Base-by-base conservation (phyloP, 768 basidiomycete genomes). In the Boletellus ananiceps region DNA sequence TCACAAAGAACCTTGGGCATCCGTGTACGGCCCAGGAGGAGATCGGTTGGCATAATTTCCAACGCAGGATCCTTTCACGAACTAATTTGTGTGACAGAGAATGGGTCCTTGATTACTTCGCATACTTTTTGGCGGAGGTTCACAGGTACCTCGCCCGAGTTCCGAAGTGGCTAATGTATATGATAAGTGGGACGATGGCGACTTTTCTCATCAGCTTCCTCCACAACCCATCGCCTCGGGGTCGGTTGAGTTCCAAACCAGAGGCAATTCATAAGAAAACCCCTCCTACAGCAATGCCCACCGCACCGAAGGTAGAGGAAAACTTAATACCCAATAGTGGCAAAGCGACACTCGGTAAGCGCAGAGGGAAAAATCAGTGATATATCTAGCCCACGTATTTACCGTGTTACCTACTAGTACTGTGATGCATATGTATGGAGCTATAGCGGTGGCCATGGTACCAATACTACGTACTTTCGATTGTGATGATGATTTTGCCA, bases 21-120 rank as follows among this genome's bases (percentile, higher is more conserved):
- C 82, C 11, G 60, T 71, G 31, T 94, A 79, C 56, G 79, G 80
- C 8, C 92, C 92, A 8, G 90, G 89, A 34, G 91, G 92, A 35
- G 74, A 74, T 47, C 76, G 83, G 91, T 88, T 60, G 25, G 73
- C 40, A 43, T 35, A 25, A 27, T 7, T 40, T 34, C 15, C 7
- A 14, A 18, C 2, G 4, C 2, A 29, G 21, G 3, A 19, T 9
- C 29, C n/a, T 44, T 44, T 27, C 25, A 21, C 5, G 8, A 34
- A 39, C 60, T 65, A 8, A 66, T 25, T 21, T 37, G 5, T 16
- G 15, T 23, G 14, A 21, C 43, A 91, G 88, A 47, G 89, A 89
- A 72, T 82, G 71, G 63, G 57, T 88, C 23, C 68, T 90, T 70
- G 78, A 84, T 51, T 77, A 76, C 59, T 59, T 81, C 42, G 84